Conservation (phyloP, 306 rosid genomes). For the Glycine latifolia region DNA sequence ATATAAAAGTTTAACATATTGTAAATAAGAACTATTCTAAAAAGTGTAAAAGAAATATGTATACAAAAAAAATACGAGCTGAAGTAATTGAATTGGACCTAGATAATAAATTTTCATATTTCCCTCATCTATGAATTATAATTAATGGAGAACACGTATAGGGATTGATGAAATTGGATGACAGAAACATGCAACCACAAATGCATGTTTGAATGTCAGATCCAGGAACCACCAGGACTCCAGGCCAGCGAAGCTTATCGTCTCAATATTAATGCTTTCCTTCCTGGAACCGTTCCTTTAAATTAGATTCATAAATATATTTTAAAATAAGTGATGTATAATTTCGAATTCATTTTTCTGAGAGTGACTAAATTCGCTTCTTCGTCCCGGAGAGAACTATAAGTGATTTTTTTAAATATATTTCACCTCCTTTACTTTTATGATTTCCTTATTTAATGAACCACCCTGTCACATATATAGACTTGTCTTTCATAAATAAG, state of each 20-base stretch:
- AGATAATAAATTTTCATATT: neutral
- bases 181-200: slow-evolving; percentile 32
- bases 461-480: too few species aligned
- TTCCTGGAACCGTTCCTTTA: neutral
- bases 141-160: slow-evolving; percentile 18
- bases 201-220: neutral
- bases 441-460: too few species aligned
- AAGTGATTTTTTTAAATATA: too few species aligned
- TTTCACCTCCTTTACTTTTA: too few species aligned
- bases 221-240: neutral
- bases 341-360: too few species aligned
- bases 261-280: slow-evolving; percentile 1
- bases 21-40: neutral
- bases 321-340: neutral
- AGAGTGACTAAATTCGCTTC: too few species aligned
- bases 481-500: too few species aligned
- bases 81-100: neutral
- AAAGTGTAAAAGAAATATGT: neutral
- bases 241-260: neutral
- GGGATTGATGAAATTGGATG: neutral
- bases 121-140: neutral
- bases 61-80: neutral
- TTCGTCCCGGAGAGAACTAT: too few species aligned
- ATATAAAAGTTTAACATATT: neutral
- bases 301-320: neutral